Conservation (phyloP, 768 basidiomycete genomes). For the Mycena rosella region DNA sequence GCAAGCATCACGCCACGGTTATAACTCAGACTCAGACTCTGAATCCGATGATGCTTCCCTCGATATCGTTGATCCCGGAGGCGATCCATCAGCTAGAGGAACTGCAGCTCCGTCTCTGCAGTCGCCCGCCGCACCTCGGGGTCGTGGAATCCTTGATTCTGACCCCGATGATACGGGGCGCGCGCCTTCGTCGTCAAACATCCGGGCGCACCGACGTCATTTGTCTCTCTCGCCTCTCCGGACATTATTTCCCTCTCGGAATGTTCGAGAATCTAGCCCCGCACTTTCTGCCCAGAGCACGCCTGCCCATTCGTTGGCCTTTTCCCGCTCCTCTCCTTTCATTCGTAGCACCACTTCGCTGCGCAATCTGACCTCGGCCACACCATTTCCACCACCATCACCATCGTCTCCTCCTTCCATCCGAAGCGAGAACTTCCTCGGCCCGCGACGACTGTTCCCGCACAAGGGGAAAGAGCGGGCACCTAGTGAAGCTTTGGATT, state of each 20-base stretch:
- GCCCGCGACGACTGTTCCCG: slow-evolving; percentile 52
- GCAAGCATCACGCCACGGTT: slow-evolving; percentile 19
- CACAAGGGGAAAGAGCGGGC: slow-evolving; percentile 56
- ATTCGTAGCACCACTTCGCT: slow-evolving; percentile 63
- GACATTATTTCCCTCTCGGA: slow-evolving; percentile 58
- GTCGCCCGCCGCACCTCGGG: slow-evolving; percentile 46
- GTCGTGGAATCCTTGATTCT: slow-evolving; percentile 46
- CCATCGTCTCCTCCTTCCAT: slow-evolving; percentile 42
- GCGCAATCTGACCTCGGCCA: slow-evolving; percentile 51
- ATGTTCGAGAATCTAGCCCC: slow-evolving; percentile 47
- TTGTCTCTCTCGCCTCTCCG: slow-evolving; percentile 61
- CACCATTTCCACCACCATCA: slow-evolving; percentile 48
- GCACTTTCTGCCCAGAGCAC: slow-evolving; percentile 58
- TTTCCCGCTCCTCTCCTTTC: slow-evolving; percentile 51
- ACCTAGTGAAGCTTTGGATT: slow-evolving; percentile 49
- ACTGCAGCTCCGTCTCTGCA: slow-evolving; percentile 35
- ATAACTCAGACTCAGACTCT: slow-evolving; percentile 45
- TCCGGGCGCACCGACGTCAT: slow-evolving; percentile 52
- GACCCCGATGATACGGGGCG: slow-evolving; percentile 44
- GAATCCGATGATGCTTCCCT: slow-evolving; percentile 63
- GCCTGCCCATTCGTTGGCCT: slow-evolving; percentile 56
- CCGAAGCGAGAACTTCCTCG: slow-evolving; percentile 48
- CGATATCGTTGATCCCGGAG: slow-evolving; percentile 65
- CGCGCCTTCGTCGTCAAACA: slow-evolving; percentile 22
- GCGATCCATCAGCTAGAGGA: neutral